A percentile compares a stretch with the other conserved stretches of the same genome.
These are phyloP conservation scores for Nemania serpens DNA, from an alignment of 2,329 filamentous ascomycete genomes.

Conservation along the genomic window DNA sequence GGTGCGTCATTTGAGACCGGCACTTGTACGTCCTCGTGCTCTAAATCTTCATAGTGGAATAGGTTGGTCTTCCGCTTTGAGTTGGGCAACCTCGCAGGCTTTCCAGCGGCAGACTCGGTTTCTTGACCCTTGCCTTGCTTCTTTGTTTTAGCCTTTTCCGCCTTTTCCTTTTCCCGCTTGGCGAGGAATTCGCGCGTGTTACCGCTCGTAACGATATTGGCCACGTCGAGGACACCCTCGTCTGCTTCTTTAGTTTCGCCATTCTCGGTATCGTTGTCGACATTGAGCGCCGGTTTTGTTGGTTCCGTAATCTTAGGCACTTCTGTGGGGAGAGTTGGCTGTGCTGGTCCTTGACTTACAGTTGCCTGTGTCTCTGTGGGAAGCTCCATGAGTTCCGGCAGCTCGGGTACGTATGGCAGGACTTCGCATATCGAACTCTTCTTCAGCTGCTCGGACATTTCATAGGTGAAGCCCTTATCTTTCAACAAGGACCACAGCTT, in stretches of 20 bases:
- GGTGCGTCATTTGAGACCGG: conserved; percentile 39
- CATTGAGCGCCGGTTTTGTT: conserved; percentile 39
- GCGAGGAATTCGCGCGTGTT: conserved; percentile 82
- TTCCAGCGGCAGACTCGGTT: conserved; percentile 56
- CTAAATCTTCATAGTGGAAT: conserved; percentile 74
- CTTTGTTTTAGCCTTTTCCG: conserved; percentile 64
- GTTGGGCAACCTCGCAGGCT: conserved; percentile 68
- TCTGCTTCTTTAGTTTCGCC: conserved; percentile 47
- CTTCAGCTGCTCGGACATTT: conserved; percentile 74
- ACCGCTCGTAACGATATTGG: conserved; percentile 80
- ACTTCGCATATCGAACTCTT: conserved; percentile 70
- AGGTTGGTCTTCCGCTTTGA: conserved; percentile 69
- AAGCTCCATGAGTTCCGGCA: conserved; percentile 53
- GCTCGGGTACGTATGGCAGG: conserved; percentile 57
- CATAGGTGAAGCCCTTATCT: conserved; percentile 61
- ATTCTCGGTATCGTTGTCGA: conserved; percentile 43
- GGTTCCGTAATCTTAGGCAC: conserved; percentile 42
- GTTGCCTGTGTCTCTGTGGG: conserved; percentile 48
- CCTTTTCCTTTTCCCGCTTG: conserved; percentile 81
- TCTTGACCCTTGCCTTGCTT: conserved; percentile 67
- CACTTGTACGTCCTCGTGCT: conserved; percentile 57
- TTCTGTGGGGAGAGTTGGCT: conserved; percentile 42
- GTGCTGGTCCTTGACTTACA: conserved; percentile 33
- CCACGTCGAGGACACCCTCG: conserved; percentile 81
- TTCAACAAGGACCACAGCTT: conserved; percentile 70